These are phyloP conservation scores for Yamadazyma dushanensis DNA, from an alignment of 1,139 yeast genomes.

Conservation along the genomic window DNA sequence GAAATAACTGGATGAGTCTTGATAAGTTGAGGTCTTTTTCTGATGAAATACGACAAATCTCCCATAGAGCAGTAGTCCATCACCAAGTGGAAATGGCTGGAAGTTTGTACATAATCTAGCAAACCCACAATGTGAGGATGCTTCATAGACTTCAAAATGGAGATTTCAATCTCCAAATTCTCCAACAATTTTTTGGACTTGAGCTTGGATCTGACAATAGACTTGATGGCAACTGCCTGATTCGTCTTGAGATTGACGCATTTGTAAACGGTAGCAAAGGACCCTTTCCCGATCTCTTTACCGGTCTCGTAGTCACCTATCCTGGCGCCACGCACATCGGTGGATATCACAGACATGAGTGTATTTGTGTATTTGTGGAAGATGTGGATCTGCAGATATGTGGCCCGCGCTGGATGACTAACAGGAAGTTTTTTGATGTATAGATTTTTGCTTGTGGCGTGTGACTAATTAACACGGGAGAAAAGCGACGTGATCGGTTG, in stretches of 20 bases:
- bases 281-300: slow-evolving; percentile 51
- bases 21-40: slow-evolving; percentile 69
- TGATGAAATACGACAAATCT: slow-evolving; percentile 83
- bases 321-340: slow-evolving; percentile 5
- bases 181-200: slow-evolving; percentile 84
- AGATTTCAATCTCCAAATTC: slow-evolving; percentile 87
- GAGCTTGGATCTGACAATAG: slow-evolving; percentile 79
- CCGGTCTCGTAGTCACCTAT: slow-evolving; percentile 41
- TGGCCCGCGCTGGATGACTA: no score
- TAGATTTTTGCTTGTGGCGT: no score
- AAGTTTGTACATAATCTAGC: slow-evolving; percentile 77
- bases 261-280: slow-evolving; percentile 52
- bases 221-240: slow-evolving; percentile 79
- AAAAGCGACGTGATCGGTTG: no score
- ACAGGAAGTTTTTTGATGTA: no score
- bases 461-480: no score
- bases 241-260: slow-evolving; percentile 45
- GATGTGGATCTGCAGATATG: no score
- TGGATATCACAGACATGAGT: slow-evolving; percentile 11
- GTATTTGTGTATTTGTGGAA: background rate
- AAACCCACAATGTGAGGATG: slow-evolving; percentile 93
- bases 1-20: slow-evolving; percentile 79
- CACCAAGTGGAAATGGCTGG: slow-evolving; percentile 80
- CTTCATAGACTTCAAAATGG: slow-evolving; percentile 78
- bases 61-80: slow-evolving; percentile 98